These are phyloP conservation scores for Gamarada debralockiae DNA, from an alignment of 495 filamentous ascomycete species.

Conservation along the genomic window DNA sequence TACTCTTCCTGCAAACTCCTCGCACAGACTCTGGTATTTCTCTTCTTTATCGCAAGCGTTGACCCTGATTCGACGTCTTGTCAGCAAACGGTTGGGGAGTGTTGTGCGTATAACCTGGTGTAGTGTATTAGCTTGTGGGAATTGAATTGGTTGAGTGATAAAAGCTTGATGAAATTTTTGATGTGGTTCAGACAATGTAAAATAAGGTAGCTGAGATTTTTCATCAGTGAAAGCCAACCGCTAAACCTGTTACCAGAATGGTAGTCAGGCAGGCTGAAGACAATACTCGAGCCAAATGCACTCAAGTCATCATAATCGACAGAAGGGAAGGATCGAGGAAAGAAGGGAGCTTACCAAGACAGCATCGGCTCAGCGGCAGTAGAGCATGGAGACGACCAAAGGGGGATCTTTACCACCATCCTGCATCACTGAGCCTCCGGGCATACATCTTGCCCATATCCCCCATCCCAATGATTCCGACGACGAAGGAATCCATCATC, in stretches of 20 bases:
- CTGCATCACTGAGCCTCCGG: slow-evolving; percentile 75
- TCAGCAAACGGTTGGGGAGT: slow-evolving; percentile 16
- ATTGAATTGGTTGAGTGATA: background rate
- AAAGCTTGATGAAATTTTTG: slow-evolving; percentile 6
- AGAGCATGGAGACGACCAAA: slow-evolving; percentile 31
- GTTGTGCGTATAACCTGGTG: background rate
- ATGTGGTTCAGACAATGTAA: slow-evolving; percentile 75
- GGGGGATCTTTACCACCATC: slow-evolving; percentile 93
- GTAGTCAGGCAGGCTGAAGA: slow-evolving; percentile 32
- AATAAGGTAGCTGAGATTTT: slow-evolving; percentile 94
- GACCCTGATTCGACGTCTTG: slow-evolving; percentile 53
- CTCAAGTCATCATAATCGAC: slow-evolving; percentile 90
- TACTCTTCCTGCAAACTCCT: slow-evolving; percentile 74
- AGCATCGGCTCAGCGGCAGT: slow-evolving; percentile 17
- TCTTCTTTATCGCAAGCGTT: slow-evolving; percentile 91
- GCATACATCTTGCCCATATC: slow-evolving; percentile 99
- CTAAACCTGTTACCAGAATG: slow-evolving; percentile 27
- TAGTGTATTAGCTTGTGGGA: slow-evolving; percentile 15
- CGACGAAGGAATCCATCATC: slow-evolving; percentile 57
- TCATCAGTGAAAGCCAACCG: slow-evolving; percentile 75
- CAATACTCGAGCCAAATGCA: slow-evolving; percentile 99
- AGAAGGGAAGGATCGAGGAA: slow-evolving; percentile 24
- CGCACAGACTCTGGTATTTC: slow-evolving; percentile 68
- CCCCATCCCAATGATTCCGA: slow-evolving; percentile 98
- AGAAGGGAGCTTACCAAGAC: slow-evolving; percentile 15